phyloP scores from a whole-genome alignment of 371 early-diverging fungal species.

The Cladochytrium tenue region DNA sequence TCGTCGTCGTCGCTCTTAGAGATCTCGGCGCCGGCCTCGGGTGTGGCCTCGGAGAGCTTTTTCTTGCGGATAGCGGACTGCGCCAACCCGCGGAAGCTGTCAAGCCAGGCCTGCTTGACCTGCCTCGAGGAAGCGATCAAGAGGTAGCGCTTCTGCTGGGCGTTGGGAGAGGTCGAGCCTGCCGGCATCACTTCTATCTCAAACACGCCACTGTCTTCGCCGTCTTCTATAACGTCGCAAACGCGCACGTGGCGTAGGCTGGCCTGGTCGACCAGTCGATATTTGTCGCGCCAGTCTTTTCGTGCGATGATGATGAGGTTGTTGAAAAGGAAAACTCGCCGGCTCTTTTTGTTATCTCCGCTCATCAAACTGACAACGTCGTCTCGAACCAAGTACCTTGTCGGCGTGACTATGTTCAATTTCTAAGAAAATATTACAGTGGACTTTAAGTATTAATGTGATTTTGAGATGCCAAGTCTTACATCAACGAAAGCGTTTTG shows the following conservation, averaged over 20 bases:
- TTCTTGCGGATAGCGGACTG: slow-evolving; percentile 33
- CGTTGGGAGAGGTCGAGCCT: slow-evolving; percentile 12
- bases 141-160: slow-evolving; percentile 30
- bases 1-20: slow-evolving; percentile 3
- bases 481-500: slow-evolving; percentile 44
- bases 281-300: slow-evolving; percentile 55
- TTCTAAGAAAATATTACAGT: slow-evolving; percentile 33
- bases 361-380: slow-evolving; percentile 38
- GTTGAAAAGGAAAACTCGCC: slow-evolving; percentile 53
- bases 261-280: slow-evolving; percentile 44
- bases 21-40: slow-evolving; percentile 17
- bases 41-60: slow-evolving; percentile 31
- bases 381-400: slow-evolving; percentile 49
- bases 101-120: slow-evolving; percentile 46
- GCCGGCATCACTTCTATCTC: slow-evolving; percentile 45
- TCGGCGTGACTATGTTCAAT: slow-evolving; percentile 46
- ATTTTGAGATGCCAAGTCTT: not conserved
- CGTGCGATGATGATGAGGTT: slow-evolving; percentile 49
- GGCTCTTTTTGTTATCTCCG: slow-evolving; percentile 34
- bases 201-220: slow-evolving; percentile 26
- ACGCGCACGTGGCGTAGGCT: slow-evolving; percentile 40
- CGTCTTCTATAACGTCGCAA: slow-evolving; percentile 45
- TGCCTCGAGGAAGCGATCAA: slow-evolving; percentile 22
- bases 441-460: not conserved
- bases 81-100: slow-evolving; percentile 41